Base-by-base conservation (phyloP, 1,139 yeast genomes). In the Diutina catenulata region DNA sequence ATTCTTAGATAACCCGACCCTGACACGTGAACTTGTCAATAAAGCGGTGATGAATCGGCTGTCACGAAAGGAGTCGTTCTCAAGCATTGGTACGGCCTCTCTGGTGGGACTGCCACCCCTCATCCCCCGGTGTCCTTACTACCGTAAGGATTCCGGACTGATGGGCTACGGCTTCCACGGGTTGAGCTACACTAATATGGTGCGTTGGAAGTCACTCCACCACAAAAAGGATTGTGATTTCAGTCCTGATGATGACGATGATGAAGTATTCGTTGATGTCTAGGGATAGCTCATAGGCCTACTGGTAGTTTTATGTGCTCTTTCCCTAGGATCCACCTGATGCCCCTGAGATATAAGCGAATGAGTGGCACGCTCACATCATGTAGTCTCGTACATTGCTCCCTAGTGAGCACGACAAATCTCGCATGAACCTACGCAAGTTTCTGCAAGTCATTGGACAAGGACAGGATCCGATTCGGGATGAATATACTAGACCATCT, bases 91-190 rank as follows among this genome's bases (percentile, higher is more conserved):
- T 4, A 7, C 7, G 14, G 11, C 13, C 10, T 4, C 15, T 4
- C 10, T 14, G 5, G 14, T 15, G n/a, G 23, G 14, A 8, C 18
- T 14, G 20, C 15, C 10, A 9, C 14, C 9, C n/a, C 6, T 10
- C 7, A 14, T 16, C 9, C 33, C 33, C 7, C 33, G 33, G 5
- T 28, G 33, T 9, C 33, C 33, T 4, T 28, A 28, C 23, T 28
- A 11, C n/a, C 33, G 33, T 23, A 22, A 23, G 14, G 33, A 28
- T 15, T 9, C 3, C 9, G 23, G 15, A 4, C 9, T 11, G 6
- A 11, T 28, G 14, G 33, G 33, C 20, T 9, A 19, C 19, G 33
- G 33, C 23, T 28, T 18, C 33, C 33, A 28, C 33, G 33, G 33
- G 13, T 9, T 28, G 13, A 25, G 28, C 15, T 28, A 28, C 11